Conservation (phyloP, 805 yeast genomes). For the Saccharomycopsis amapae region DNA sequence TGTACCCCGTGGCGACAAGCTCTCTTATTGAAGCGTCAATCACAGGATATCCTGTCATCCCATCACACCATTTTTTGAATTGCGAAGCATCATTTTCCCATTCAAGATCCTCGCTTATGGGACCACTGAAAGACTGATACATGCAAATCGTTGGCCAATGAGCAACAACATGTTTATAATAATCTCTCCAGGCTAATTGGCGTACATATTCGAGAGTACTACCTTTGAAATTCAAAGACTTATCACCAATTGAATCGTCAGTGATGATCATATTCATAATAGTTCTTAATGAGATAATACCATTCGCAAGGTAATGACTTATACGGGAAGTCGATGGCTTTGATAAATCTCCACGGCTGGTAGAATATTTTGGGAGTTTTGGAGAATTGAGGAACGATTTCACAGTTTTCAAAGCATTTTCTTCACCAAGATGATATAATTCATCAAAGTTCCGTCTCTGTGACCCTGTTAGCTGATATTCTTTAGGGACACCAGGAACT, state of each 20-base stretch:
- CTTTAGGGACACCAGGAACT: slow-evolving; percentile 5
- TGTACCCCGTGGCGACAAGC: slow-evolving; percentile 43
- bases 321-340: slow-evolving; percentile 34
- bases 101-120: slow-evolving; percentile 34
- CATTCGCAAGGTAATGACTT: slow-evolving; percentile 41
- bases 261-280: slow-evolving; percentile 31
- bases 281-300: slow-evolving; percentile 38
- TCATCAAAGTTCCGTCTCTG: slow-evolving; percentile 23
- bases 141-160: slow-evolving; percentile 46
- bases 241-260: slow-evolving; percentile 25
- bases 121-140: slow-evolving; percentile 30
- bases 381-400: slow-evolving; percentile 8
- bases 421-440: slow-evolving; percentile 31
- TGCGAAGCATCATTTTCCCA: slow-evolving; percentile 38
- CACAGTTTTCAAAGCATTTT: slow-evolving; percentile 26
- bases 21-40: slow-evolving; percentile 55
- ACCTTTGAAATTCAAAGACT: slow-evolving; percentile 8
- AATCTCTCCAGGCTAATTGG: slow-evolving; percentile 55
- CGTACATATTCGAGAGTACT: slow-evolving; percentile 36
- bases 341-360: slow-evolving; percentile 29
- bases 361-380: slow-evolving; percentile 29
- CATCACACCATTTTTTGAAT: slow-evolving; percentile 45
- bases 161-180: slow-evolving; percentile 42
- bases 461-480: background rate
- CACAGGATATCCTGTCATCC: slow-evolving; percentile 48